A percentile compares a stretch with the other conserved stretches of the same genome.
Conservation (phyloP, 2,329 filamentous ascomycete species). For the Dactylellina sp. region DNA sequence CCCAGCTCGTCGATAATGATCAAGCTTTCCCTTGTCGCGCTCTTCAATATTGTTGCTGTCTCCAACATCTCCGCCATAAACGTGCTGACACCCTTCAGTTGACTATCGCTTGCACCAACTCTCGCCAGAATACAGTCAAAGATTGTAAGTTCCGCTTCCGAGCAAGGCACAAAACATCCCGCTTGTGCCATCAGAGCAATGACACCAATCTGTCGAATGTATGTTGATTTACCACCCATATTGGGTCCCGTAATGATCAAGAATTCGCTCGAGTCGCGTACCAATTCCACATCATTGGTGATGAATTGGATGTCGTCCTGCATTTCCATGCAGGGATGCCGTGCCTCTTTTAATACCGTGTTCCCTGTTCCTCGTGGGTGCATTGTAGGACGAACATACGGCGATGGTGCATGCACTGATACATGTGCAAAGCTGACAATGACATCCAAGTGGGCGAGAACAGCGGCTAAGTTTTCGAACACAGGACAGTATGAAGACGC, state of each 20-base stretch:
- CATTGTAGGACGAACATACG: slow-evolving; percentile 91
- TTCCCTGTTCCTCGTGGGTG: slow-evolving; percentile 87
- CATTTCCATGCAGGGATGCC: slow-evolving; percentile 98
- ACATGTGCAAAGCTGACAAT: slow-evolving; percentile 93
- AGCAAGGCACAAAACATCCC: slow-evolving; percentile 93
- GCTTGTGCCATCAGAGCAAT: slow-evolving; percentile 97
- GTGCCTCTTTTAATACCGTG: slow-evolving; percentile 89
- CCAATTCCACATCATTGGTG: slow-evolving; percentile 90
- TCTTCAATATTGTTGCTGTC: slow-evolving; percentile 97
- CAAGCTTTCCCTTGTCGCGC: slow-evolving; percentile 90
- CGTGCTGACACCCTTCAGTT: slow-evolving; percentile 96
- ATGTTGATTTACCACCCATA: slow-evolving; percentile 99
- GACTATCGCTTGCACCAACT: slow-evolving; percentile 94
- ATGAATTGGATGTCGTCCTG: slow-evolving; percentile 99
- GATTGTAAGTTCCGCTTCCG: slow-evolving; percentile 89
- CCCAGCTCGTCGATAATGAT: slow-evolving; percentile 99
- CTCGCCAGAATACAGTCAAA: slow-evolving; percentile 97
- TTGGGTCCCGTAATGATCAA: slow-evolving; percentile 97
- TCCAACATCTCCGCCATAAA: slow-evolving; percentile 99
- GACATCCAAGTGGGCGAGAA: slow-evolving; percentile 93
- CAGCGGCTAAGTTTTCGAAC: slow-evolving; percentile 85
- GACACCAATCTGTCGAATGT: slow-evolving; percentile 96
- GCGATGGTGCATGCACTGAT: slow-evolving; percentile 89
- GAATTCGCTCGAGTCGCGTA: slow-evolving; percentile 84
- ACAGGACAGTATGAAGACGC: slow-evolving; percentile 95